phyloP scores from a whole-genome alignment of 805 yeast species.

The Debaryomyces castellii region DNA sequence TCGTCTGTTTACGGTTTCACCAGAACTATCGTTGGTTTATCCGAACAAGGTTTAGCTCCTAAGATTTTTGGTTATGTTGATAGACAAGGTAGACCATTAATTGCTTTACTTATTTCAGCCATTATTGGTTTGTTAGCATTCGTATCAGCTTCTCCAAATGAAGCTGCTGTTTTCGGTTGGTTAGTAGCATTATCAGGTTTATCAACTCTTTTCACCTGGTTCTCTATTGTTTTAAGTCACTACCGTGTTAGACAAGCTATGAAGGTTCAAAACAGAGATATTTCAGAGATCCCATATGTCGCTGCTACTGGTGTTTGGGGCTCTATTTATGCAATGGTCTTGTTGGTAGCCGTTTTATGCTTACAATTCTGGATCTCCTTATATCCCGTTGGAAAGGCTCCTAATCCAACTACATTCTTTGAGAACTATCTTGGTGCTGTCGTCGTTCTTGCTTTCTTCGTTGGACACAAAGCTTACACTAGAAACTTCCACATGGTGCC shows the following conservation, averaged over 20 bases:
- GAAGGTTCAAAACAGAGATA: constrained; percentile 35
- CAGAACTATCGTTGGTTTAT: constrained; percentile 38
- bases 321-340: constrained; percentile 22
- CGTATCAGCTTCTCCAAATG: constrained; percentile 39
- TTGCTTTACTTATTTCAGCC: constrained; percentile 33
- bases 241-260: constrained; percentile 32
- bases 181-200: constrained; percentile 34
- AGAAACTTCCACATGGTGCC: constrained; percentile 38
- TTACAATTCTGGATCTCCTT: constrained; percentile 37
- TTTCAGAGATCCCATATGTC: constrained; percentile 52
- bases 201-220: constrained; percentile 37
- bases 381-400: constrained; percentile 27
- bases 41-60: constrained; percentile 43
- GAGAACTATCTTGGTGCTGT: constrained; percentile 52
- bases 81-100: constrained; percentile 39
- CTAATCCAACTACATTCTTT: constrained; percentile 48
- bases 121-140: constrained; percentile 38
- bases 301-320: constrained; percentile 47
- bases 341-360: constrained; percentile 25
- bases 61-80: constrained; percentile 34
- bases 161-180: constrained; percentile 37
- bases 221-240: constrained; percentile 32
- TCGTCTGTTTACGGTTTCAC: constrained; percentile 45
- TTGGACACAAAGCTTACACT: constrained; percentile 50
- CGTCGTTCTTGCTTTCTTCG: constrained; percentile 46